Percentiles rank a stretch among this genome's conserved stretches.
phyloP scores from a whole-genome alignment of 176 grass and related monocot species.

The Miscanthus lutarioriparius region DNA sequence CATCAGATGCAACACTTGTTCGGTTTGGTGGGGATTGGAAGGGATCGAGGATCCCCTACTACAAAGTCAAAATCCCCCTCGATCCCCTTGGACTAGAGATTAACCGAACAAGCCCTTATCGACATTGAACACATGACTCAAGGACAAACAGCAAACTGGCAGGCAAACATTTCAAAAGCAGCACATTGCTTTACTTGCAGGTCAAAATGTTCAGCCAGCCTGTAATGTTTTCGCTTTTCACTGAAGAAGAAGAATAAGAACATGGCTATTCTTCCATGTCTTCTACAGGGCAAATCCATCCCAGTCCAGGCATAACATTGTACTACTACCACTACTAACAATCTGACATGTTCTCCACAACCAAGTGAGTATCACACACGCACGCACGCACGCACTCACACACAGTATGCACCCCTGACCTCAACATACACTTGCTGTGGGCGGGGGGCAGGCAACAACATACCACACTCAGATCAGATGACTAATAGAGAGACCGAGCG shows the following conservation, averaged over 20 bases:
- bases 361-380: slow-evolving; percentile 6
- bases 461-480: slow-evolving; percentile 45
- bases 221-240: neutral
- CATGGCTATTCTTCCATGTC: slow-evolving; percentile 18
- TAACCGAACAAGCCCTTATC: too few species aligned
- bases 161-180: neutral
- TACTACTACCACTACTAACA: neutral
- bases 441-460: slow-evolving; percentile 29
- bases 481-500: slow-evolving; percentile 54
- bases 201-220: neutral
- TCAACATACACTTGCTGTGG: slow-evolving; percentile 38
- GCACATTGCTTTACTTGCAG: neutral
- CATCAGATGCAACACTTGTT: neutral
- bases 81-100: too few species aligned
- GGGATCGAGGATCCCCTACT: too few species aligned
- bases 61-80: too few species aligned
- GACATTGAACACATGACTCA: too few species aligned
- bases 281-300: slow-evolving; percentile 24
- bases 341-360: slow-evolving; percentile 11
- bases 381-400: neutral
- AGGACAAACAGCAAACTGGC: neutral
- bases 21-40: too few species aligned
- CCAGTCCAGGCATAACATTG: slow-evolving; percentile 1
- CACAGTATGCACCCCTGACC: slow-evolving; percentile 23
- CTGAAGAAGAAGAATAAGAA: slow-evolving; percentile 8